Evolutionary conservation across 768 basidiomycete genomes (phyloP).

Genomic region (Rhizopogon vinicolor): DNA sequence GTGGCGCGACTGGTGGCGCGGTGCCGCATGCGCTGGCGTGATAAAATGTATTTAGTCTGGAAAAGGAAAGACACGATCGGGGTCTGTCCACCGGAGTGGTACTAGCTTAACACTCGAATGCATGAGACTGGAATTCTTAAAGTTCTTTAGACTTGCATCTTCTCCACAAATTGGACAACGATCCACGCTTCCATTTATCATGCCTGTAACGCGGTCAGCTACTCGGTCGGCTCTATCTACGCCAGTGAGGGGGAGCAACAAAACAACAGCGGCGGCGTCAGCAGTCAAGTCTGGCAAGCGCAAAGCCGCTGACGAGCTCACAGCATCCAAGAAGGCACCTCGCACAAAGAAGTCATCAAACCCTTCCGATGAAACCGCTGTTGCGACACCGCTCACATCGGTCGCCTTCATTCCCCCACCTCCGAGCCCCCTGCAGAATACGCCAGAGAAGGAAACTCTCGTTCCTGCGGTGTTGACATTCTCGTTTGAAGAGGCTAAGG

Average conservation of each 20-base stretch:
- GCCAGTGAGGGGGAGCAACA: not conserved
- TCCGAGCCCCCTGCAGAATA: conserved; percentile 3
- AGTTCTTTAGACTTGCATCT: not conserved
- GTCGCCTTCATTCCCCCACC: not conserved
- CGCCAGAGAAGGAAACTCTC: conserved; percentile 22
- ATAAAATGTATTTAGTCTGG: too few species aligned
- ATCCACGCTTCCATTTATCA: conserved; percentile 9
- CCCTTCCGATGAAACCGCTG: not conserved
- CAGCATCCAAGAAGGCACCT: conserved; percentile 1
- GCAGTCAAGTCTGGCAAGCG: conserved; percentile 8
- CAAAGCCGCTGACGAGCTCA: conserved; percentile 9
- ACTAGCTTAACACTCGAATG: too few species aligned
- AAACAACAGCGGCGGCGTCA: not conserved
- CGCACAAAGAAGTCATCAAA: conserved; percentile 4
- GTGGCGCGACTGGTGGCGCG: too few species aligned
- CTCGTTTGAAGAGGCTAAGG: conserved; percentile 70
- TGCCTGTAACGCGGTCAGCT: conserved; percentile 32
- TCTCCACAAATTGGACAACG: too few species aligned
- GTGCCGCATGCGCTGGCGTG: too few species aligned
- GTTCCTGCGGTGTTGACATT: conserved; percentile 74
- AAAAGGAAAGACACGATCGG: too few species aligned
- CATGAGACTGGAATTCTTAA: too few species aligned
- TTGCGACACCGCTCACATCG: not conserved
- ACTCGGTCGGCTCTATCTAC: conserved; percentile 13
- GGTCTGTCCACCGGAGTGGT: too few species aligned